Conservation (phyloP, 2,329 filamentous ascomycete genomes). For the Trichothecium sympodiale region DNA sequence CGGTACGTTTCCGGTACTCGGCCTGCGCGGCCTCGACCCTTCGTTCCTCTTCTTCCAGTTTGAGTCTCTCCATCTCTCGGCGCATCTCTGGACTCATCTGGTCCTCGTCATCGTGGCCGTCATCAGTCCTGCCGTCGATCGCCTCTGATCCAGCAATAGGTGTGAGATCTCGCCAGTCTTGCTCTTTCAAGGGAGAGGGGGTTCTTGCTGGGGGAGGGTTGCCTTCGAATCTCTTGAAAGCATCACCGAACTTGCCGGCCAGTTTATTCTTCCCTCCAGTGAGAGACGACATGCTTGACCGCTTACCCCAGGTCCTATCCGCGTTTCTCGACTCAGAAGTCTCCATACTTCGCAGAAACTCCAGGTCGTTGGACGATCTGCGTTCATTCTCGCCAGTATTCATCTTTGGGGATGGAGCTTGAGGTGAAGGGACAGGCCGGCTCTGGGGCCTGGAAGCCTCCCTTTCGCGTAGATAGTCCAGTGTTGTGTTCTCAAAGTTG, state of each 20-base stretch:
- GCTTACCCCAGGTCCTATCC: slow-evolving; percentile 44
- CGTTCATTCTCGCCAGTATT: slow-evolving; percentile 19
- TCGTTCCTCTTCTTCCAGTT: slow-evolving; percentile 77
- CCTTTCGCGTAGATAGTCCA: slow-evolving; percentile 72
- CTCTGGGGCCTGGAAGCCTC: slow-evolving; percentile 41
- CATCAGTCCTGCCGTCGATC: slow-evolving; percentile 47
- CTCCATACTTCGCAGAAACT: slow-evolving; percentile 72
- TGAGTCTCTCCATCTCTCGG: slow-evolving; percentile 74
- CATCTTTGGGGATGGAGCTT: slow-evolving; percentile 29
- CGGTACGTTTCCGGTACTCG: slow-evolving; percentile 68
- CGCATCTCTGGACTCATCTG: slow-evolving; percentile 78
- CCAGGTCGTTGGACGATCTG: slow-evolving; percentile 56
- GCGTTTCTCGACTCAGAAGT: slow-evolving; percentile 37
- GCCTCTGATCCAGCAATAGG: slow-evolving; percentile 70
- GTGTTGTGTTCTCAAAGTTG: slow-evolving; percentile 63
- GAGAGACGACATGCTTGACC: slow-evolving; percentile 60
- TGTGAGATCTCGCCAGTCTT: slow-evolving; percentile 43
- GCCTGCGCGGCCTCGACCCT: slow-evolving; percentile 81
- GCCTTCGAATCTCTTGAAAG: slow-evolving; percentile 82
- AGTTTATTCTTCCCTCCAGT: slow-evolving; percentile 71
- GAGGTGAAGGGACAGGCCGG: slow-evolving; percentile 11
- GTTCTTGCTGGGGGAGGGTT: slow-evolving; percentile 29
- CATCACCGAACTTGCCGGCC: slow-evolving; percentile 83
- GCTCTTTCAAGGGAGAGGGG: slow-evolving; percentile 37
- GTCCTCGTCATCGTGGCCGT: slow-evolving; percentile 54